phyloP scores from a whole-genome alignment of 805 yeast species.

The Monosporozyma aerobia region DNA sequence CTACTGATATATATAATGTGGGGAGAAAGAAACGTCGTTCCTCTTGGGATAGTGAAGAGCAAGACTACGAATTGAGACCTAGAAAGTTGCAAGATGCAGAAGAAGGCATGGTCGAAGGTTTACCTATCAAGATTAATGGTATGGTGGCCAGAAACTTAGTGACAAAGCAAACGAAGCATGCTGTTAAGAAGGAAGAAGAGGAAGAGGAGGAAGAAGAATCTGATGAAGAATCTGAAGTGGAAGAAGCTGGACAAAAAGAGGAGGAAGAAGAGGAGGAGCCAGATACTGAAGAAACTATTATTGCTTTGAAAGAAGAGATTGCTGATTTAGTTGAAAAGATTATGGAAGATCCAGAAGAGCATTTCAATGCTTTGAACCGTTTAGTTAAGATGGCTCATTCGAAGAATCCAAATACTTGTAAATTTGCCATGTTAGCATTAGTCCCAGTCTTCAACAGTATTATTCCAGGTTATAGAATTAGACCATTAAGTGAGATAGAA shows the following conservation, averaged over 20 bases:
- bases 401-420: conserved; percentile 53
- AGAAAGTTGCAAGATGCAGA: conserved; percentile 40
- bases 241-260: conserved; percentile 20
- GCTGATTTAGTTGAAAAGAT: conserved; percentile 72
- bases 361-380: conserved; percentile 54
- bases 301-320: conserved; percentile 67
- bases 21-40: conserved; percentile 7
- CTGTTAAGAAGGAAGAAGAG: conserved; percentile 15
- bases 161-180: conserved; percentile 9
- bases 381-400: conserved; percentile 63
- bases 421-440: conserved; percentile 67
- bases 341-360: conserved; percentile 85
- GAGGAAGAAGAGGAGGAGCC: conserved; percentile 31
- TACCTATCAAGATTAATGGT: conserved; percentile 79
- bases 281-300: conserved; percentile 46
- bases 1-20: conserved; percentile 3
- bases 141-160: conserved; percentile 55
- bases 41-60: conserved; percentile 66
- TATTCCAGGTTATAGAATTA: conserved; percentile 79
- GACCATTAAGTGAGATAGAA: conserved; percentile 76
- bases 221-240: conserved; percentile 17
- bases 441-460: conserved; percentile 78
- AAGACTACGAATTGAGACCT: conserved; percentile 69
- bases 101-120: conserved; percentile 46
- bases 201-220: conserved; percentile 25